Base-by-base conservation (phyloP, 1,284 basidiomycete genomes). In the Naganishia liquefaciens region DNA sequence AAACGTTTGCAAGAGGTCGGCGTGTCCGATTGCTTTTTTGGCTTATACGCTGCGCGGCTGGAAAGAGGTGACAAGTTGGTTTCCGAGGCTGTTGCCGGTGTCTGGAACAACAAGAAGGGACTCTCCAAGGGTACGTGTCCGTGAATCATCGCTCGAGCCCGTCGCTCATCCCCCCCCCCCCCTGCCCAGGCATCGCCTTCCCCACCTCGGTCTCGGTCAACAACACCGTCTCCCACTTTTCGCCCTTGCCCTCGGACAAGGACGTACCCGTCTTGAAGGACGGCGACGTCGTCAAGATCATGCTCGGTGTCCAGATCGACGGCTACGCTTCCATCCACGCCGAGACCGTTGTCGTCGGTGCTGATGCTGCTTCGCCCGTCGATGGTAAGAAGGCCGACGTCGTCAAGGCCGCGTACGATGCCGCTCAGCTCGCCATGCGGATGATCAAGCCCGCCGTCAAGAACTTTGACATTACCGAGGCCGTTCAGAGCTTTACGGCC, bases 261-360 rank as follows among this genome's bases (percentile, higher is more conserved):
- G 79, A 79, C 70, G 88, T 93, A 77, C 82, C 86, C 69, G 88
- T 89, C 65, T 84, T 99, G 70, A 88, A 87, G 64, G 90, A 92
- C 72, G 87, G 88, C 70, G 95, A 99, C 76, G 88, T 98, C 63
- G 95, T 98, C 74, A 98, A 98, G 82, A 82, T 99, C 70, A 91
- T 95, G 80, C 82, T 97, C 69, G 95, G 95, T 66, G 91, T 94
- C 40, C 95, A 98, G 77, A 94, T 99, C 79, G 95, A 99, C 79
- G 95, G 91, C 28, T 68, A 68, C 63, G 67, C 67, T 23, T 65
- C 63, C 21, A 60, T 68, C 17, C 67, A 68, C 44, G 67, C 67
- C 28, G 95, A 99, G 82, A 98, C 93, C 47, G 79, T 96, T 73
- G 85, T 93, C 68, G 86, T 98, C 46, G 90, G 91, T 54, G 87